A percentile compares a stretch with the other conserved stretches of the same genome.
These are phyloP conservation scores for Penicillium bialowiezense DNA, from an alignment of 495 filamentous ascomycete species.

Conservation along the genomic window DNA sequence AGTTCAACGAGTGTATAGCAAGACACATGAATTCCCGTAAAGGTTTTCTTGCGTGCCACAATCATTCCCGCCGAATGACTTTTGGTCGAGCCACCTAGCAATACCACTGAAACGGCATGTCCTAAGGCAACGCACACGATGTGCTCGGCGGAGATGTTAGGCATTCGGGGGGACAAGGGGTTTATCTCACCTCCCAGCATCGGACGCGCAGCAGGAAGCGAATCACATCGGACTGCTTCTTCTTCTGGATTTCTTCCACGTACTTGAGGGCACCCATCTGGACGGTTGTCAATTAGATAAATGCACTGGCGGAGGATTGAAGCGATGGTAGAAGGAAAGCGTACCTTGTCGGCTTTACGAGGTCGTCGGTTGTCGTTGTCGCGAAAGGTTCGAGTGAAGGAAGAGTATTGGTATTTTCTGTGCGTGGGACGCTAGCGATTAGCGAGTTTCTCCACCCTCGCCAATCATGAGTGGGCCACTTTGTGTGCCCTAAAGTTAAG, in stretches of 20 bases:
- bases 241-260: slow-evolving; percentile 99
- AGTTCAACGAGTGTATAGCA: slow-evolving; percentile 99
- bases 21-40: slow-evolving; percentile 45
- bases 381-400: slow-evolving; percentile 41
- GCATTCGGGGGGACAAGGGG: slow-evolving; percentile 44
- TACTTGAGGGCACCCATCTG: slow-evolving; percentile 96
- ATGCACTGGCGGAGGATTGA: slow-evolving; percentile 3
- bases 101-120: slow-evolving; percentile 34
- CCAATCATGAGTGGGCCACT: slow-evolving; percentile 11
- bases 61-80: slow-evolving; percentile 41
- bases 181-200: slow-evolving; percentile 98
- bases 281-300: slow-evolving; percentile 13
- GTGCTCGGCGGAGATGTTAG: slow-evolving; percentile 48
- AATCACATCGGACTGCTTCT: slow-evolving; percentile 99
- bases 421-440: slow-evolving; percentile 51
- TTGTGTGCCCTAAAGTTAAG: slow-evolving; percentile 2
- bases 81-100: slow-evolving; percentile 37
- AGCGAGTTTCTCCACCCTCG: slow-evolving; percentile 23
- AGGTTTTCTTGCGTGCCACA: slow-evolving; percentile 43
- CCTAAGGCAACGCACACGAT: slow-evolving; percentile 44
- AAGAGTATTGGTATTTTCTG: slow-evolving; percentile 35
- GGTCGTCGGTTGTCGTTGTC: slow-evolving; percentile 50
- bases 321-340: slow-evolving; percentile 12
- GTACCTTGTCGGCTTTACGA: slow-evolving; percentile 52
- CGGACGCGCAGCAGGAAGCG: slow-evolving; percentile 99